phyloP scores from a whole-genome alignment of 768 basidiomycete species.

The Russula earlei region DNA sequence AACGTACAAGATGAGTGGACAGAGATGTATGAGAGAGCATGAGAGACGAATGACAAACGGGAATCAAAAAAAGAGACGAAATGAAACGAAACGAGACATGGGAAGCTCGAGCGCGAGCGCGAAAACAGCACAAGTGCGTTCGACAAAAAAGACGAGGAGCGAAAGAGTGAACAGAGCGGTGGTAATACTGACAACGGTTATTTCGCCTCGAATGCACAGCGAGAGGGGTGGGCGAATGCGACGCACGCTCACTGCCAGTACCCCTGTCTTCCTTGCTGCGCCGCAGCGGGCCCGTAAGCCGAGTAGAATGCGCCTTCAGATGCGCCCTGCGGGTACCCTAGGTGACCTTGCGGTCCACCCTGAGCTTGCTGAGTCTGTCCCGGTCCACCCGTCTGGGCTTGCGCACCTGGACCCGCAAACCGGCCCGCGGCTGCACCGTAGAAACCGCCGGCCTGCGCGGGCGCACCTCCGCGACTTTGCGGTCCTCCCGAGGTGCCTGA shows the following conservation, averaged over 20 bases:
- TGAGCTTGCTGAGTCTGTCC: constrained; percentile 33
- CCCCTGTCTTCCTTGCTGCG: constrained; percentile 35
- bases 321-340: constrained; percentile 55
- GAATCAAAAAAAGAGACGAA: constrained; percentile 18
- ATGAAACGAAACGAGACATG: constrained; percentile 16
- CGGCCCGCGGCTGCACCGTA: constrained; percentile 34
- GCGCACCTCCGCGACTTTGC: constrained; percentile 35
- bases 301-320: constrained; percentile 58
- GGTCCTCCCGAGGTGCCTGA: constrained; percentile 32
- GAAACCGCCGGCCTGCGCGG: constrained; percentile 39
- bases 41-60: constrained; percentile 19
- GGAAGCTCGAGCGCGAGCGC: constrained; percentile 4
- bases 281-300: constrained; percentile 41
- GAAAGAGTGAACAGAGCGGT: constrained; percentile 11
- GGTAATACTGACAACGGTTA: background rate
- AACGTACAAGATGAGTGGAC: constrained; percentile 23
- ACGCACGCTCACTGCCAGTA: constrained; percentile 34
- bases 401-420: constrained; percentile 29
- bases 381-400: constrained; percentile 41
- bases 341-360: constrained; percentile 43
- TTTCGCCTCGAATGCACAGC: background rate
- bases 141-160: background rate
- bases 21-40: constrained; percentile 19
- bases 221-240: background rate
- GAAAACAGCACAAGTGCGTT: constrained; percentile 3